Evolutionary conservation across 495 filamentous ascomycete genomes (phyloP).

Genomic region (Trichoderma orchidacearum): DNA sequence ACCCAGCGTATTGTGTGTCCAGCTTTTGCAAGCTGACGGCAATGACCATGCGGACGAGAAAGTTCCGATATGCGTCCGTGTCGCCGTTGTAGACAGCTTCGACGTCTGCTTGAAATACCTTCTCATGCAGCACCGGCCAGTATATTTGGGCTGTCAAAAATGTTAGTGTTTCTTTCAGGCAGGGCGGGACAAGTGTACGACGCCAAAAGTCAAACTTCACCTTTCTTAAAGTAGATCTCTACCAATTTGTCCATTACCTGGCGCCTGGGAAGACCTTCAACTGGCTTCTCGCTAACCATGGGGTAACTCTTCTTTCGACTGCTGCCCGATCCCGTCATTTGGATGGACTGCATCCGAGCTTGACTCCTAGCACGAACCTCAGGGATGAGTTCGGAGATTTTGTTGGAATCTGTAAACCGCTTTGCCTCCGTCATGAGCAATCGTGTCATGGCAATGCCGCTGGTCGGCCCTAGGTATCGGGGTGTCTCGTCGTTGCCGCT

Average conservation of each 20-base stretch:
- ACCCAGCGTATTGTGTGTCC: slow-evolving; percentile 59
- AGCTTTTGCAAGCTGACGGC: slow-evolving; percentile 88
- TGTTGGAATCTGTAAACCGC: slow-evolving; percentile 67
- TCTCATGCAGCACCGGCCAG: slow-evolving; percentile 75
- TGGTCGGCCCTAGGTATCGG: slow-evolving; percentile 80
- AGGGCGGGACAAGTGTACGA: not conserved
- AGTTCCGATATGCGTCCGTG: slow-evolving; percentile 67
- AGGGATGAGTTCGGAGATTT: slow-evolving; percentile 78
- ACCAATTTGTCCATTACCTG: slow-evolving; percentile 58
- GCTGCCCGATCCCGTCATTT: slow-evolving; percentile 20
- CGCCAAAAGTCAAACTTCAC: slow-evolving; percentile 48
- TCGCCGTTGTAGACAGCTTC: slow-evolving; percentile 68
- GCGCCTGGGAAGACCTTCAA: slow-evolving; percentile 51
- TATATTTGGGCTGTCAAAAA: slow-evolving; percentile 62
- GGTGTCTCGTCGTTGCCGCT: slow-evolving; percentile 66
- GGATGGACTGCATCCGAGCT: slow-evolving; percentile 19
- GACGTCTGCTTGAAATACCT: slow-evolving; percentile 58
- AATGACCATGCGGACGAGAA: slow-evolving; percentile 74
- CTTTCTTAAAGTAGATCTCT: slow-evolving; percentile 67
- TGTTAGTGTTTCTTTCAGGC: not conserved
- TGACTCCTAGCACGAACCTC: slow-evolving; percentile 30
- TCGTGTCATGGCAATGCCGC: slow-evolving; percentile 85
- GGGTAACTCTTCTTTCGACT: slow-evolving; percentile 48
- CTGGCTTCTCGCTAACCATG: slow-evolving; percentile 61
- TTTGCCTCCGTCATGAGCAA: slow-evolving; percentile 93